These are phyloP conservation scores for Arthrobotrys iridis DNA, from an alignment of 2,329 filamentous ascomycete genomes.

Conservation along the genomic window DNA sequence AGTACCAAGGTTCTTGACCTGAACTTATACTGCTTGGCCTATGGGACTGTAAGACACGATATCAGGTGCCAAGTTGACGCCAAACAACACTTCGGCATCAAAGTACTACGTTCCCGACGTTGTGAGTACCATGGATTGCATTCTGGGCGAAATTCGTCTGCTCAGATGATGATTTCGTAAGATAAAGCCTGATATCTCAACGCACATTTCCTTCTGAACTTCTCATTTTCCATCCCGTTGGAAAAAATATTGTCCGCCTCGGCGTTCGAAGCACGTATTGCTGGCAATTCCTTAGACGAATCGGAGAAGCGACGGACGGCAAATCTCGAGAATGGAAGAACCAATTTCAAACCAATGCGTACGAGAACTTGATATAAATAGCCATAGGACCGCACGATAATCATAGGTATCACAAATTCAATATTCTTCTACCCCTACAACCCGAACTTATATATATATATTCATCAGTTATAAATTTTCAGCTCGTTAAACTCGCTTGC, in stretches of 20 bases:
- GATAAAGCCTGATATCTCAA: neutral
- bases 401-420: no score
- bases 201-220: neutral
- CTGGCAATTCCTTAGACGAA: neutral
- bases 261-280: neutral
- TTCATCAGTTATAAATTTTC: no score
- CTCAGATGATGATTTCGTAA: neutral
- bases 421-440: no score
- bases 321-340: no score
- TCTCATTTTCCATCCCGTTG: neutral
- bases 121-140: conserved; percentile 8
- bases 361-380: no score
- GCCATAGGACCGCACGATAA: no score
- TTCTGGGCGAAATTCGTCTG: neutral
- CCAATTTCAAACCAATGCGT: neutral
- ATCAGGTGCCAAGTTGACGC: neutral
- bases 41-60: neutral
- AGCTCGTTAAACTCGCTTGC: neutral
- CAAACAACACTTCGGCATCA: conserved; percentile 15
- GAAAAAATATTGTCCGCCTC: conserved; percentile 28
- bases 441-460: no score
- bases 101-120: neutral
- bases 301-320: no score
- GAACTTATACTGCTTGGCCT: neutral
- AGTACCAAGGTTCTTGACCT: conserved; percentile 13